These are phyloP conservation scores for Phytophthora agathidicida DNA, from an alignment of 352 stramenopile species.

Conservation along the genomic window DNA sequence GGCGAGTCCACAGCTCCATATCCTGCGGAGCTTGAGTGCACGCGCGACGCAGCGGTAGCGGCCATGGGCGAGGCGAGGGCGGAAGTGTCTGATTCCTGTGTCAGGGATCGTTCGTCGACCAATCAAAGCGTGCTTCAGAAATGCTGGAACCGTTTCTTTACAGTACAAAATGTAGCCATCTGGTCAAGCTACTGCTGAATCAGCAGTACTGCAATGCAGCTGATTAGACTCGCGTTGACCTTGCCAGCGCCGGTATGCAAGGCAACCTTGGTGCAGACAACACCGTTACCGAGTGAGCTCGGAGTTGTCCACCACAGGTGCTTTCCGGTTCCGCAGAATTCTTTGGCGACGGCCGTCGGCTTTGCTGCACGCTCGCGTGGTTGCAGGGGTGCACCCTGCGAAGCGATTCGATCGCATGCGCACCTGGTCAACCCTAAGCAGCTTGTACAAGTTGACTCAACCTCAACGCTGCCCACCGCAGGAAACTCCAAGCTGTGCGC, in stretches of 20 bases:
- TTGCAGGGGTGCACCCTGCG: slow-evolving; percentile 7
- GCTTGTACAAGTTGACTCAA: no score
- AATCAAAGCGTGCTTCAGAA: slow-evolving; percentile 28
- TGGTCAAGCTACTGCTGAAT: background rate
- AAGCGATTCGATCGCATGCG: no score
- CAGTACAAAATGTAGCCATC: slow-evolving; percentile 19
- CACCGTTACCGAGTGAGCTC: no score
- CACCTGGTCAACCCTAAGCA: no score
- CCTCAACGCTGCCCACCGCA: no score
- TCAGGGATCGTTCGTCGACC: slow-evolving; percentile 10
- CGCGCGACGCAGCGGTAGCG: slow-evolving; percentile 22
- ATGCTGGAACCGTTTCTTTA: slow-evolving; percentile 4
- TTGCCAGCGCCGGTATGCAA: no score
- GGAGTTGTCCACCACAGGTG: no score
- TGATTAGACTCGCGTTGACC: no score
- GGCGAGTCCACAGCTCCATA: slow-evolving; percentile 35
- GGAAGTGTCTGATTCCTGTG: slow-evolving; percentile 22
- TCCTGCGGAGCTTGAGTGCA: slow-evolving; percentile 27
- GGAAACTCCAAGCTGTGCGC: background rate
- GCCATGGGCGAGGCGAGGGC: slow-evolving; percentile 18
- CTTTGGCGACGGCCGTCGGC: background rate
- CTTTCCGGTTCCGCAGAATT: no score
- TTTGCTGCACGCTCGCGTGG: slow-evolving; percentile 13
- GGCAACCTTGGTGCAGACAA: no score
- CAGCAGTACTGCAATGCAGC: background rate